Percentiles rank a stretch among this genome's conserved stretches.
Conservation (phyloP, 1,284 basidiomycete genomes). For the Cystobasidium slooffiae region DNA sequence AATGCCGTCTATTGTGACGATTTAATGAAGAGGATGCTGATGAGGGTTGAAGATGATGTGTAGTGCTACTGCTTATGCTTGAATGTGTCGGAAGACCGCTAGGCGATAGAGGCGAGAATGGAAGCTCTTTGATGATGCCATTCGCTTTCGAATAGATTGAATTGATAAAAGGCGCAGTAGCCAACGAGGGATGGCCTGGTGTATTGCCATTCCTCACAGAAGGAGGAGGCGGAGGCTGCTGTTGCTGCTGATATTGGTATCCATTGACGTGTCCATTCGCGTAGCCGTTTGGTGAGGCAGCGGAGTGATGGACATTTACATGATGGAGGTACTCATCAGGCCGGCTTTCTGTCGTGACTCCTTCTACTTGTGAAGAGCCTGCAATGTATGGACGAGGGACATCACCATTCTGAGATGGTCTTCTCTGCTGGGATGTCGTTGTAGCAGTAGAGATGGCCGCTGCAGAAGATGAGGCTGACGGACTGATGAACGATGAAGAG, state of each 20-base stretch:
- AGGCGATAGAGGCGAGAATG: conserved; percentile 8
- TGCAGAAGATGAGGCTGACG: not conserved
- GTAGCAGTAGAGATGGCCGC: conserved; percentile 17
- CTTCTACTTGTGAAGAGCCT: conserved; percentile 14
- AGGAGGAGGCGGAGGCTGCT: conserved; percentile 1
- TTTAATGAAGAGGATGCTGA: not conserved
- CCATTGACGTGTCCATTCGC: conserved; percentile 7
- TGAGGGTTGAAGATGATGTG: conserved; percentile 4
- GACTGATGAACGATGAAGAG: not conserved
- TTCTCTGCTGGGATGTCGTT: not conserved
- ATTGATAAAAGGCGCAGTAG: conserved; percentile 3
- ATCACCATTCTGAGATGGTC: conserved; percentile 19
- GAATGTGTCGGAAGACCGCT: conserved; percentile 11
- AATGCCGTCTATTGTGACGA: conserved; percentile 24
- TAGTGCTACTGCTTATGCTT: not conserved
- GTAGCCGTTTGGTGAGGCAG: not conserved
- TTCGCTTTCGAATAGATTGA: conserved; percentile 27
- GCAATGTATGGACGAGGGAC: not conserved
- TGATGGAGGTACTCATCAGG: conserved; percentile 12
- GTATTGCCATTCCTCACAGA: too few species aligned
- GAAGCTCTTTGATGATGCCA: conserved; percentile 21
- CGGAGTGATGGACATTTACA: conserved; percentile 8
- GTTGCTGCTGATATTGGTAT: conserved; percentile 10
- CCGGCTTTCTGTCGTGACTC: not conserved
- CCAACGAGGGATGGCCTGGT: not conserved